Conservation (phyloP, 805 yeast genomes). For the Komagataella populi region DNA sequence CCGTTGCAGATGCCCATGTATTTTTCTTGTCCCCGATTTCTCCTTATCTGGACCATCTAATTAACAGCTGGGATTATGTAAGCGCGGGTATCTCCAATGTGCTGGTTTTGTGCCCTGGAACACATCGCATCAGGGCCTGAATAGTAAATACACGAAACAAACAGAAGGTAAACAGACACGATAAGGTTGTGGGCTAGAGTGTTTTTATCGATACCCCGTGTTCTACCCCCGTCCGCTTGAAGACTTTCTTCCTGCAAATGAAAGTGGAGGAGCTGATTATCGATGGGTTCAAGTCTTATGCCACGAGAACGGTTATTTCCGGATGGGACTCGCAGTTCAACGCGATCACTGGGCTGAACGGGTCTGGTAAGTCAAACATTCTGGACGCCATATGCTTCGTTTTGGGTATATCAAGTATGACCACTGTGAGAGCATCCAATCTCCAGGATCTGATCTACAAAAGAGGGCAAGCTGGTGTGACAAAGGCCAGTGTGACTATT, state of each 20-base stretch:
- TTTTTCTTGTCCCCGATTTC: background rate
- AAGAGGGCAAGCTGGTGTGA: constrained; percentile 96
- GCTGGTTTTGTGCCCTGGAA: background rate
- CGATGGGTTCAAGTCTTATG: constrained; percentile 96
- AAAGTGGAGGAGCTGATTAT: constrained; percentile 91
- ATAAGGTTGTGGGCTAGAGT: background rate
- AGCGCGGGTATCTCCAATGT: background rate
- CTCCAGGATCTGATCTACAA: constrained; percentile 91
- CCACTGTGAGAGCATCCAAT: constrained; percentile 89
- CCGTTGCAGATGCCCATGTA: background rate
- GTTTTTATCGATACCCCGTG: background rate
- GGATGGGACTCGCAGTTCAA: constrained; percentile 96
- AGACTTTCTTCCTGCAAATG: constrained; percentile 28
- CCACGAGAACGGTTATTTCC: constrained; percentile 88
- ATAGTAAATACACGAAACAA: background rate
- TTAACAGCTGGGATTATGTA: background rate
- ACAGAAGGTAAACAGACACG: background rate
- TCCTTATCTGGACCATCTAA: background rate
- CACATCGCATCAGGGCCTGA: background rate
- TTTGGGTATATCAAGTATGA: constrained; percentile 88
- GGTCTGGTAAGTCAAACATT: constrained; percentile 94
- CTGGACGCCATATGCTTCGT: constrained; percentile 97
- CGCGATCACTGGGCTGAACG: constrained; percentile 95
- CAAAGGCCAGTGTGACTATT: constrained; percentile 92
- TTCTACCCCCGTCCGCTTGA: background rate